Evolutionary conservation across 768 basidiomycete species (phyloP).

Genomic region (Albatrellus ellisii): DNA sequence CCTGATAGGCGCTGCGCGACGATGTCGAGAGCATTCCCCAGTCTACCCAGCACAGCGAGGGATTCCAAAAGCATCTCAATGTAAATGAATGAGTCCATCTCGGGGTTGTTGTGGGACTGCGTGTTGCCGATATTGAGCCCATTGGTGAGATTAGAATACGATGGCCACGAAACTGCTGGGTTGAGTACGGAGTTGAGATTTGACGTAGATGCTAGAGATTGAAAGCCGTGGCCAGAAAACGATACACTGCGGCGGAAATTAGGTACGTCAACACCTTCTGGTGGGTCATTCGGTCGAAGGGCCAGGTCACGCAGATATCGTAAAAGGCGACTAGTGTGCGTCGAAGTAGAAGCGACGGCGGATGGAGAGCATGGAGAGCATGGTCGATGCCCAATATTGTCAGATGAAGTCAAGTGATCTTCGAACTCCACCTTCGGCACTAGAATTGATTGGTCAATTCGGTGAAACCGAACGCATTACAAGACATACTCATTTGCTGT

Average conservation of each 20-base stretch:
- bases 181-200: slow-evolving; percentile 4
- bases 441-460: slow-evolving; percentile 18
- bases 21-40: slow-evolving; percentile 73
- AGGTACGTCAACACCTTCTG: slow-evolving; percentile 44
- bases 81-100: slow-evolving; percentile 86
- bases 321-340: slow-evolving; percentile 36
- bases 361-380: slow-evolving; percentile 25
- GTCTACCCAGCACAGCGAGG: slow-evolving; percentile 80
- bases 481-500: slow-evolving; percentile 57
- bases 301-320: slow-evolving; percentile 54
- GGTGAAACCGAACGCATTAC: slow-evolving; percentile 2
- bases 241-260: slow-evolving; percentile 17
- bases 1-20: slow-evolving; percentile 70
- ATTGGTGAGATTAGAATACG: background rate
- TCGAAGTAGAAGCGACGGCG: slow-evolving; percentile 25
- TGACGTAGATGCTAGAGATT: slow-evolving; percentile 13
- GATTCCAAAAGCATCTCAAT: slow-evolving; percentile 89
- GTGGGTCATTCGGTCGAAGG: slow-evolving; percentile 66
- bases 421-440: slow-evolving; percentile 61
- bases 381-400: slow-evolving; percentile 15
- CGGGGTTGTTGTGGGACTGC: slow-evolving; percentile 45
- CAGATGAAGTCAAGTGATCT: slow-evolving; percentile 21
- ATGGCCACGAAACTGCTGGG: too few relatives aligned
- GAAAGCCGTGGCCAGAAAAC: slow-evolving; percentile 4
- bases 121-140: background rate